phyloP scores from a whole-genome alignment of 2,329 filamentous ascomycete species.

The Lachnellula cervina region DNA sequence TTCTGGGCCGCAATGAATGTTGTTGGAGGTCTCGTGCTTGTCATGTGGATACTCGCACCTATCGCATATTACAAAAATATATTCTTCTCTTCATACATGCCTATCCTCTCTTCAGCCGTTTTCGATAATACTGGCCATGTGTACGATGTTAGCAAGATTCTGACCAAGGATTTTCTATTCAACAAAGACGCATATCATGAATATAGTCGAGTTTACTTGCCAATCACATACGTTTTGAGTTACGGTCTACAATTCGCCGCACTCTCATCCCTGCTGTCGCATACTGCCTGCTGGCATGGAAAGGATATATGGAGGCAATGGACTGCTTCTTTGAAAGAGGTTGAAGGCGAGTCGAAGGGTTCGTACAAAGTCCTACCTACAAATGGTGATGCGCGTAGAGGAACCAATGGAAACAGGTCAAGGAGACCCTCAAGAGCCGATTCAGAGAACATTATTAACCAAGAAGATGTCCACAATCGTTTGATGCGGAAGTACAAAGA shows the following conservation, averaged over 20 bases:
- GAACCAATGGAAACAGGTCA: slow-evolving; percentile 9
- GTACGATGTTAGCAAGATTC: slow-evolving; percentile 76
- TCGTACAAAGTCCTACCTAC: slow-evolving; percentile 48
- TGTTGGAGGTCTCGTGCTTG: slow-evolving; percentile 69
- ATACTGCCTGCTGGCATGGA: slow-evolving; percentile 81
- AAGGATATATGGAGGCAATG: slow-evolving; percentile 76
- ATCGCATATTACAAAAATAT: slow-evolving; percentile 76
- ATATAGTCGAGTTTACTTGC: slow-evolving; percentile 82
- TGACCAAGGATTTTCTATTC: slow-evolving; percentile 74
- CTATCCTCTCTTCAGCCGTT: slow-evolving; percentile 76
- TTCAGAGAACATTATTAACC: slow-evolving; percentile 54
- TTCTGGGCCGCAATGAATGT: slow-evolving; percentile 87
- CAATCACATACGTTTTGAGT: slow-evolving; percentile 81
- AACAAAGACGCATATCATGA: slow-evolving; percentile 68
- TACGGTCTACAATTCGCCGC: slow-evolving; percentile 85
- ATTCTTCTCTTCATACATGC: slow-evolving; percentile 79
- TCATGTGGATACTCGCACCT: slow-evolving; percentile 82
- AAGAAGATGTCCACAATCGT: slow-evolving; percentile 78
- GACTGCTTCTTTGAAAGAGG: slow-evolving; percentile 63
- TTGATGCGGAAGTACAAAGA: slow-evolving; percentile 80
- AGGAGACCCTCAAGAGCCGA: slow-evolving; percentile 33
- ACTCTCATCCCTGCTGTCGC: slow-evolving; percentile 71
- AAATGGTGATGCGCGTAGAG: slow-evolving; percentile 2
- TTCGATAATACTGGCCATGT: slow-evolving; percentile 79
- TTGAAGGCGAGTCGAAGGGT: slow-evolving; percentile 44